Evolutionary conservation across 495 filamentous ascomycete genomes (phyloP), one percentile per base, ranked within the genome.

Genomic region (Paragyromitra xinjiangensis): DNA sequence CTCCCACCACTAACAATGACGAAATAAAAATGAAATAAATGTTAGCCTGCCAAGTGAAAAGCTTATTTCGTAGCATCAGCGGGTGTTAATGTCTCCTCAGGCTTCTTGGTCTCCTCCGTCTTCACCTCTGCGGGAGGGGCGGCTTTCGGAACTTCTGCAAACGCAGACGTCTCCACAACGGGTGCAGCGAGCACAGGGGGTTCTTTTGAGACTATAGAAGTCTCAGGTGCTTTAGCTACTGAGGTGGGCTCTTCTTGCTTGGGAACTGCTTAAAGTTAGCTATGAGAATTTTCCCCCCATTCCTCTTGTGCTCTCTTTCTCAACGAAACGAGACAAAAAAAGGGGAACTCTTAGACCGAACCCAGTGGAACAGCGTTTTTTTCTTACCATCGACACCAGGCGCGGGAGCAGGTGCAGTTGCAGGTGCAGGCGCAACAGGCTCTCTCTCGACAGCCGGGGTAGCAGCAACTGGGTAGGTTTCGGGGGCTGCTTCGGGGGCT

Each of bases 351-450:
- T 73, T 65, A 66, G 69, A 77, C 74, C 74, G 61, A 51, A 66
- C 61, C 48, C 74, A 77, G 55, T 40, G 72, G 37, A 61, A 19
- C 8, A 72, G 24, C 53, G 56, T 44, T 34, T 50, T 62, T 62
- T 71, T 63, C 68, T 77, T 77, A 77, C 74, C 74, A 77, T 77
- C 74, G 19, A 71, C 70, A 40, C 61, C 53, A 39, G 62, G 73
- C 29, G 59, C 66, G 34, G 42, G 67, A 4, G 74, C 74, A 64
- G 45, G 67, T 6, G 74, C 74, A 50, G 67, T 59, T 14, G 68
- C 26, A 55, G n/a, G n/a, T 22, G 48, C 69, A 24, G 71, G 19
- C 3, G 71, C 63, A 37, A 34, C 45, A 50, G 40, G 24, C 53
- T 61, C 56, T 48, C 14, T 44, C 67, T 69, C 67, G 16, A 69